Base-by-base conservation (phyloP, 176 grass and related monocot genomes). In the Elaeis guineensis region DNA sequence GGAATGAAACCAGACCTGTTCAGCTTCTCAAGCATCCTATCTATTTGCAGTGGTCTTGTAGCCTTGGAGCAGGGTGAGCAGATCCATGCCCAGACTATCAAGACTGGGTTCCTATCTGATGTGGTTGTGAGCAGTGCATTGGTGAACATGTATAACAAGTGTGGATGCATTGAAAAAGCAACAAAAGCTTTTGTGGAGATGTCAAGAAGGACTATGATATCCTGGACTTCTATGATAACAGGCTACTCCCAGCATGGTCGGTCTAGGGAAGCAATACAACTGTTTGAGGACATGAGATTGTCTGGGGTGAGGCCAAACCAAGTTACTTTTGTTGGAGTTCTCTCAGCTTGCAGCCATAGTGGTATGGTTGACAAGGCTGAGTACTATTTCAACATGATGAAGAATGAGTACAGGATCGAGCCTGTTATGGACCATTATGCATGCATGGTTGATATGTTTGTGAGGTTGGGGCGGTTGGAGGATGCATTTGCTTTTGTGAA, bases 141-240 rank as follows among this genome's bases (percentile, higher is more conserved):
- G 54, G 78, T 95, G 16, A 95, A 89, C 61, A 95, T 95, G 90
- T 95, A 95, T 39, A 89, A 64, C 71, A 95, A 95, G 67, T 95
- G 90, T 55, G 90, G 90, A 15, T 74, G 53, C 51, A 80, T 89
- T 4, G 72, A 86, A 4, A 54, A 80, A 18, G 82, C 82, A 63
- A 77, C 70, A 53, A 95, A 89, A 75, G 85, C 82, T 2, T 95
- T 95, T 49, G 61, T 80, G 0, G 85, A 95, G 65, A 95, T 89
- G 85, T 67, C 76, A 16, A 82, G 25, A 54, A 81, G 90, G 18
- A 86, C 85, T 17, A 59, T 75, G 64, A 72, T 95, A 72, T 80
- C 82, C n/a, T 95, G 85, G 85, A 95, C 85, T 70, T 85, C 82
- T 50, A 89, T 95, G 90, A 80, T 95, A 22, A 79, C 90, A 19